Evolutionary conservation across 805 yeast genomes (phyloP).

Genomic region (Yarrowia keelungensis): DNA sequence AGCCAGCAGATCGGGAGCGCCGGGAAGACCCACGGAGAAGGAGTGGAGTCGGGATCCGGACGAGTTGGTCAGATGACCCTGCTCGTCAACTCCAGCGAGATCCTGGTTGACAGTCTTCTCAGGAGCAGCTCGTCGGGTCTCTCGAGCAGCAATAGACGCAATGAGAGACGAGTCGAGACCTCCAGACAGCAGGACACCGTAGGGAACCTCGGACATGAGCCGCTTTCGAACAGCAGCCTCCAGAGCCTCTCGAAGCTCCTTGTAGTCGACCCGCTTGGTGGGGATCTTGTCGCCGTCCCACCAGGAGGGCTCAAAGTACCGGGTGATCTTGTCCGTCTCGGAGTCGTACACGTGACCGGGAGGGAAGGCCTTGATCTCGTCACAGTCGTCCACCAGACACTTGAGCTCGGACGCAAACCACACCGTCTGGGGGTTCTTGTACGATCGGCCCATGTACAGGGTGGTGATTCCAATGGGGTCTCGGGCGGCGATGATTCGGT

Average conservation of each 20-base stretch:
- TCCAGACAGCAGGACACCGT: slow-evolving; percentile 96
- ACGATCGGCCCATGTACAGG: slow-evolving; percentile 88
- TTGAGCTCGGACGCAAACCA: slow-evolving; percentile 95
- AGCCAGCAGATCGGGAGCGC: slow-evolving; percentile 96
- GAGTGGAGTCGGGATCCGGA: slow-evolving; percentile 80
- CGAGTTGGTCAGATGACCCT: slow-evolving; percentile 76
- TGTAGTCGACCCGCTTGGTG: slow-evolving; percentile 74
- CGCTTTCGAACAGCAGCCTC: slow-evolving; percentile 98
- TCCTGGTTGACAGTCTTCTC: slow-evolving; percentile 68
- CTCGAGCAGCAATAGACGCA: slow-evolving; percentile 97
- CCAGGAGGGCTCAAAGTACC: slow-evolving; percentile 95
- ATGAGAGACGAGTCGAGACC: slow-evolving; percentile 97
- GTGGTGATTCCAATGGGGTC: slow-evolving; percentile 99
- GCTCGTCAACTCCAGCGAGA: slow-evolving; percentile 90
- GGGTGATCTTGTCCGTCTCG: slow-evolving; percentile 77
- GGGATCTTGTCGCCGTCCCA: slow-evolving; percentile 85
- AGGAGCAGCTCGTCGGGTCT: slow-evolving; percentile 79
- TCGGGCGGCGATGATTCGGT: slow-evolving; percentile 94
- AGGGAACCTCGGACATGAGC: slow-evolving; percentile 99
- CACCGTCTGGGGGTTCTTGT: slow-evolving; percentile 71
- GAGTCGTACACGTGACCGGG: slow-evolving; percentile 99
- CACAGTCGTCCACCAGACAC: slow-evolving; percentile 94
- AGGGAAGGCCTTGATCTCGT: slow-evolving; percentile 89
- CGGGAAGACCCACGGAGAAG: slow-evolving; percentile 95
- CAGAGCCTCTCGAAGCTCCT: slow-evolving; percentile 73